Percentiles rank a stretch among this genome's conserved stretches.
Evolutionary conservation across 768 basidiomycete genomes (phyloP).

Genomic region (Phanerochaete sordida): DNA sequence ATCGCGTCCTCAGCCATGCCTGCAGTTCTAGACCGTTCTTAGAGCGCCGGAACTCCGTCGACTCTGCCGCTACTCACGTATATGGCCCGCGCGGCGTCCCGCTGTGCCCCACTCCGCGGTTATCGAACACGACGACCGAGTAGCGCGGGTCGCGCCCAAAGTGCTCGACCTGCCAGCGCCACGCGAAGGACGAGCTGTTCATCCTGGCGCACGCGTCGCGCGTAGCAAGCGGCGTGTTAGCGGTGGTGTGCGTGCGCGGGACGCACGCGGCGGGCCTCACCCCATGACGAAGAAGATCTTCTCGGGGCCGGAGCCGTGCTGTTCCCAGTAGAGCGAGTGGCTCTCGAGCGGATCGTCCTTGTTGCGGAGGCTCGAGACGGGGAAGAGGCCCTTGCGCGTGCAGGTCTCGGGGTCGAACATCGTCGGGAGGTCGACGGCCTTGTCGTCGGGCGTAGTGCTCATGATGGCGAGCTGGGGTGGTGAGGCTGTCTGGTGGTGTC

Average conservation of each 20-base stretch:
- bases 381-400: slow-evolving; percentile 71
- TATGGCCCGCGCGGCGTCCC: slow-evolving; percentile 72
- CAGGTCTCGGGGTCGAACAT: slow-evolving; percentile 61
- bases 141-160: slow-evolving; percentile 55
- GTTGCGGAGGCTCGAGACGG: slow-evolving; percentile 51
- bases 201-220: no score
- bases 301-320: slow-evolving; percentile 63
- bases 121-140: slow-evolving; percentile 74
- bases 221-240: no score
- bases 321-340: slow-evolving; percentile 77
- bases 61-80: slow-evolving; percentile 58
- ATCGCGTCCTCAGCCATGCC: slow-evolving; percentile 78
- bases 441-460: background rate
- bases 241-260: background rate
- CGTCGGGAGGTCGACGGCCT: slow-evolving; percentile 29
- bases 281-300: slow-evolving; percentile 83
- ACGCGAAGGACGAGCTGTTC: slow-evolving; percentile 60
- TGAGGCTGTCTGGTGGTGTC: no score
- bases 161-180: slow-evolving; percentile 61
- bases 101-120: slow-evolving; percentile 80
- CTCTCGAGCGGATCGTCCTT: slow-evolving; percentile 50
- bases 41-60: no score
- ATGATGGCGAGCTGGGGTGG: no score
- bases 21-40: slow-evolving; percentile 46
- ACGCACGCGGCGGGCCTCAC: slow-evolving; percentile 21